Evolutionary conservation across 192 early-diverging fungal genomes (phyloP).

Genomic region (Nowakowskiella sp.): DNA sequence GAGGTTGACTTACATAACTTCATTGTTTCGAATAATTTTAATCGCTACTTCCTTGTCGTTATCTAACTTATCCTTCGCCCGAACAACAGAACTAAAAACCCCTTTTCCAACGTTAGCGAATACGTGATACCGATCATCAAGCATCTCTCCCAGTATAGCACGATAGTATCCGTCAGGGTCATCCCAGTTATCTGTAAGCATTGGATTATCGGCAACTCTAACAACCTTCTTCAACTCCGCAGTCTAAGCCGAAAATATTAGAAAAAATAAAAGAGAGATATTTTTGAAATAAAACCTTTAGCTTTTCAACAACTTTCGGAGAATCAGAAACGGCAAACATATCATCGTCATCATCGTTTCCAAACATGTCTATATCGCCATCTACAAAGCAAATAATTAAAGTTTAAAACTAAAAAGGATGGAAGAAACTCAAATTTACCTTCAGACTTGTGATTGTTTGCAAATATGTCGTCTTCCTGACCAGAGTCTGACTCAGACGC

Average conservation of each 20-base stretch:
- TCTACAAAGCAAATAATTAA: background rate
- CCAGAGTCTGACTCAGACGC: background rate
- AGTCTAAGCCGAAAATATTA: constrained; percentile 15
- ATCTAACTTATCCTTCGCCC: constrained; percentile 69
- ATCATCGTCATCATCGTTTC: constrained; percentile 66
- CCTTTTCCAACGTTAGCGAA: constrained; percentile 82
- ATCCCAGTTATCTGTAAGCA: constrained; percentile 84
- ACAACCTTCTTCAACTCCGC: constrained; percentile 33
- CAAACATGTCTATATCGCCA: constrained; percentile 59
- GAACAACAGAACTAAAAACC: constrained; percentile 91
- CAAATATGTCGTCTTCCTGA: background rate
- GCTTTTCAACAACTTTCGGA: constrained; percentile 14
- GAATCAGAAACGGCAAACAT: no score
- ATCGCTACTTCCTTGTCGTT: constrained; percentile 78
- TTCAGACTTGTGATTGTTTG: no score
- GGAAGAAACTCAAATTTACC: constrained; percentile 27
- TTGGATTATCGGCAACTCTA: constrained; percentile 34
- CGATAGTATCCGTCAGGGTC: constrained; percentile 97
- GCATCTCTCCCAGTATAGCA: constrained; percentile 75
- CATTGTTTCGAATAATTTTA: constrained; percentile 93
- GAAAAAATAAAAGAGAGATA: constrained; percentile 13
- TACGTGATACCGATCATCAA: constrained; percentile 82
- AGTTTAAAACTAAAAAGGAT: constrained; percentile 1
- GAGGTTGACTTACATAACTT: constrained; percentile 58
- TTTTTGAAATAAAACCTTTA: constrained; percentile 15